Percentiles rank a stretch among this genome's conserved stretches.
phyloP scores from a whole-genome alignment of 2,329 filamentous ascomycete genomes.

The Sclerotinia subarctica region DNA sequence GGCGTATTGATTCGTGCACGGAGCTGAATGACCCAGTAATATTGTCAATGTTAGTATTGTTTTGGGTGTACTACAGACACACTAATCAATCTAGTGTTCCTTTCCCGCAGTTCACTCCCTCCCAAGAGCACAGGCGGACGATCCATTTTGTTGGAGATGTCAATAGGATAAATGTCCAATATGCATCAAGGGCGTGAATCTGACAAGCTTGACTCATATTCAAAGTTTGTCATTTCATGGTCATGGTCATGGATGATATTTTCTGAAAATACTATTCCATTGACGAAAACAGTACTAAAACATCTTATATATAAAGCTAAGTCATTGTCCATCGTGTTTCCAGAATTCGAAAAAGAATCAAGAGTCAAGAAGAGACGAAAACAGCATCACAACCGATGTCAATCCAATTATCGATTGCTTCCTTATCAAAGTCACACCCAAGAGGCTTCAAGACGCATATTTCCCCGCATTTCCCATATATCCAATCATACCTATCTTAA shows the following conservation, averaged over 20 bases:
- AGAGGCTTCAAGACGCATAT: slow-evolving; percentile 3
- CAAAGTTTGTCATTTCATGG: slow-evolving; percentile 2
- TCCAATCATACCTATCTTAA: slow-evolving; percentile 12
- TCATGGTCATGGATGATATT: neutral
- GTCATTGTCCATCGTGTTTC: neutral
- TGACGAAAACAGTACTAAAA: neutral
- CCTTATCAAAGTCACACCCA: slow-evolving; percentile 10
- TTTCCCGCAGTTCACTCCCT: neutral
- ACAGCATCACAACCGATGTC: slow-evolving; percentile 17
- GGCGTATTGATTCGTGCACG: neutral
- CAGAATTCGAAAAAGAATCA: neutral
- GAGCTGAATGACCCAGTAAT: neutral
- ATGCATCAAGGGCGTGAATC: slow-evolving; percentile 8
- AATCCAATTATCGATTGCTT: slow-evolving; percentile 17
- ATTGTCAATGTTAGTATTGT: neutral
- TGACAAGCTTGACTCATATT: slow-evolving; percentile 13
- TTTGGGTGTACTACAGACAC: neutral
- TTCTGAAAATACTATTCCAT: neutral
- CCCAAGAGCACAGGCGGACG: neutral
- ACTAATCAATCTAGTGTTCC: neutral
- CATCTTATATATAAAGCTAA: slow-evolving; percentile 6
- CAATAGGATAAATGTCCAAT: neutral
- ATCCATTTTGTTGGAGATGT: slow-evolving; percentile 1
- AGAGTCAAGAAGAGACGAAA: neutral
- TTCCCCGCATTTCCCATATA: slow-evolving; percentile 16